phyloP scores from a whole-genome alignment of 1,284 basidiomycete genomes.

The Malassezia sp. region DNA sequence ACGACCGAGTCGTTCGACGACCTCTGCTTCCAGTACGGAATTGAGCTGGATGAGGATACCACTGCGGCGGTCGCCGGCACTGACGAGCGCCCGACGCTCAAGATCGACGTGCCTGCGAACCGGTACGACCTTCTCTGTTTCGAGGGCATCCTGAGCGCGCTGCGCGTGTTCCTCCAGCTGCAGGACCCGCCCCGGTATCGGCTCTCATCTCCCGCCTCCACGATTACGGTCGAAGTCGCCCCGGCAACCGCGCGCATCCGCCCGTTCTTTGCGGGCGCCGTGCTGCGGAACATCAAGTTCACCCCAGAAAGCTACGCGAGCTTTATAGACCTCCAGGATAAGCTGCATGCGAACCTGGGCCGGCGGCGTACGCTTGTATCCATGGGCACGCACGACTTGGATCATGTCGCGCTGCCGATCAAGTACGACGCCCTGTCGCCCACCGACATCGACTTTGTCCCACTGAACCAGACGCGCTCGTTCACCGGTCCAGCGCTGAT shows the following conservation, averaged over 20 bases:
- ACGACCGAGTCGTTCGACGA: conserved; percentile 73
- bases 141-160: conserved; percentile 81
- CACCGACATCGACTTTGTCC: conserved; percentile 76
- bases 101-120: conserved; percentile 96
- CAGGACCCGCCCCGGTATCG: conserved; percentile 53
- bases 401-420: conserved; percentile 76
- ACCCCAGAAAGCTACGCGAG: conserved; percentile 80
- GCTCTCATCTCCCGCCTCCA: conserved; percentile 23
- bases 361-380: conserved; percentile 80
- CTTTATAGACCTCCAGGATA: conserved; percentile 94
- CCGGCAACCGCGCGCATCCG: conserved; percentile 55
- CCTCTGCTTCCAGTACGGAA: conserved; percentile 91
- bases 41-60: conserved; percentile 97
- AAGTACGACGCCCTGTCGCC: conserved; percentile 80
- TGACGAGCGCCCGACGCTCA: conserved; percentile 82
- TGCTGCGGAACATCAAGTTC: conserved; percentile 78
- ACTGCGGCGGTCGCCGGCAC: conserved; percentile 66
- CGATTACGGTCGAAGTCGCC: conserved; percentile 27
- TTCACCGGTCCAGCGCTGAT: conserved; percentile 49
- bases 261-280: conserved; percentile 78
- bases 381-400: conserved; percentile 94
- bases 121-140: conserved; percentile 93
- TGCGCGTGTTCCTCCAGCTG: conserved; percentile 73
- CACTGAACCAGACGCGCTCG: conserved; percentile 65
- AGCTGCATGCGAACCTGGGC: conserved; percentile 91